Conservation (phyloP, 805 yeast genomes). For the Candida caryicola region DNA sequence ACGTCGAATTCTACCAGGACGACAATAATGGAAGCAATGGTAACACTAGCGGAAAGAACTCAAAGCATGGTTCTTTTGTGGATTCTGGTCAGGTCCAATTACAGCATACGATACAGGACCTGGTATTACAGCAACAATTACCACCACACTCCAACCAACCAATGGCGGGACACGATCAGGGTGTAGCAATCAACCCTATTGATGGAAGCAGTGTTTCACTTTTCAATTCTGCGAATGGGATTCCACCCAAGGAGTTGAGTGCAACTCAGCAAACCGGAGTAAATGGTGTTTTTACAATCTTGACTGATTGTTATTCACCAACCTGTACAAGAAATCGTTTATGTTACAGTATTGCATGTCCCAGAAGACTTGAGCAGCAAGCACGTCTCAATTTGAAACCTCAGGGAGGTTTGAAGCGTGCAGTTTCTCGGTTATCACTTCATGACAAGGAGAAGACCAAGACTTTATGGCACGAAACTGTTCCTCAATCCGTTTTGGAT, state of each 20-base stretch:
- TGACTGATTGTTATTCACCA: constrained; percentile 95
- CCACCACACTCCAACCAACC: constrained; percentile 19
- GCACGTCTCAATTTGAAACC: constrained; percentile 87
- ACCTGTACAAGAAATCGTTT: constrained; percentile 86
- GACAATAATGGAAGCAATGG: constrained; percentile 23
- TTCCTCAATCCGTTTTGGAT: constrained; percentile 74
- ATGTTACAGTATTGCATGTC: constrained; percentile 96
- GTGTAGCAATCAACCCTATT: constrained; percentile 17
- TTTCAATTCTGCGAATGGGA: constrained; percentile 5
- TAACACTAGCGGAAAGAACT: constrained; percentile 18
- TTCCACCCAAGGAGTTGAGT: constrained; percentile 3
- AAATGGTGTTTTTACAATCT: constrained; percentile 87
- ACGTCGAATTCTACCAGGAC: constrained; percentile 40
- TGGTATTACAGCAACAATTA: constrained; percentile 16
- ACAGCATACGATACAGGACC: constrained; percentile 16
- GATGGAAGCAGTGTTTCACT: constrained; percentile 14
- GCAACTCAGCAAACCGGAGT: constrained; percentile 41
- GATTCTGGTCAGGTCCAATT: constrained; percentile 12
- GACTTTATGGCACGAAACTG: constrained; percentile 92
- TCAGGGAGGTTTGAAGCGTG: constrained; percentile 76
- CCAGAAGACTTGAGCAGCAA: constrained; percentile 92
- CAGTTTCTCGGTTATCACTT: constrained; percentile 65
- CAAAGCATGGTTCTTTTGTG: constrained; percentile 31
- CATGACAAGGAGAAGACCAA: constrained; percentile 72
- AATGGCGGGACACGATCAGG: constrained; percentile 12